A percentile compares a stretch with the other conserved stretches of the same genome.
Evolutionary conservation across 768 basidiomycete genomes (phyloP).

Genomic region (Auricularia cornea): DNA sequence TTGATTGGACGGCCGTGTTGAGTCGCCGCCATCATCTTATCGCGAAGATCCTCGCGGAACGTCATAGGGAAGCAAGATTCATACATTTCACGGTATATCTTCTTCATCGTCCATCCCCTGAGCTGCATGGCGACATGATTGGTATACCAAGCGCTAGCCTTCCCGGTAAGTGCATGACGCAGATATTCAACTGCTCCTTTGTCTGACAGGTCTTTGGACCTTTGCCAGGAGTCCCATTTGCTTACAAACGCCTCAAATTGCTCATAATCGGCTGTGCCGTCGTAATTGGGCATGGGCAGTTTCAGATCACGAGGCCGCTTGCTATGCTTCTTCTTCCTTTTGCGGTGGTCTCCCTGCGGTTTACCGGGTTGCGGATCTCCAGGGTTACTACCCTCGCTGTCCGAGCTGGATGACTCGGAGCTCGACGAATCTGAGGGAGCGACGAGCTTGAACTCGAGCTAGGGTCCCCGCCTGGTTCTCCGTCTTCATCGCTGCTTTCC

Average conservation of each 20-base stretch:
- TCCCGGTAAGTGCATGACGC: neutral
- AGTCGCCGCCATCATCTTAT: neutral
- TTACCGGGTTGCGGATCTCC: no score
- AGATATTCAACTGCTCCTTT: neutral
- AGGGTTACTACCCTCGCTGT: no score
- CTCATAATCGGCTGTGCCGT: neutral
- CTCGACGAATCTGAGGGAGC: no score
- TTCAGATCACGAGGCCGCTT: no score
- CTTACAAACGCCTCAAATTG: neutral
- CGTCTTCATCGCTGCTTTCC: no score
- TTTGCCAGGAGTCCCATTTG: neutral
- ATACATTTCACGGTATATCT: neutral
- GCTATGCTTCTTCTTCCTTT: no score
- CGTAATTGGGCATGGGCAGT: neutral
- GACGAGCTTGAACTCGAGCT: no score
- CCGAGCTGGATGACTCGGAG: no score
- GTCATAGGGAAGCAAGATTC: neutral
- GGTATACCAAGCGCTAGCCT: neutral
- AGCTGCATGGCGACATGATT: neutral
- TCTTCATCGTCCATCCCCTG: neutral
- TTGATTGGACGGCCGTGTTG: neutral
- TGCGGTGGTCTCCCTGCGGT: no score
- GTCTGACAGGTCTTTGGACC: neutral
- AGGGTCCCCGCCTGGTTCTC: no score
- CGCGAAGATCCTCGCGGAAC: neutral